Base-by-base conservation (phyloP, 1,284 basidiomycete species). In the Sanguinoderma infundibulare region DNA sequence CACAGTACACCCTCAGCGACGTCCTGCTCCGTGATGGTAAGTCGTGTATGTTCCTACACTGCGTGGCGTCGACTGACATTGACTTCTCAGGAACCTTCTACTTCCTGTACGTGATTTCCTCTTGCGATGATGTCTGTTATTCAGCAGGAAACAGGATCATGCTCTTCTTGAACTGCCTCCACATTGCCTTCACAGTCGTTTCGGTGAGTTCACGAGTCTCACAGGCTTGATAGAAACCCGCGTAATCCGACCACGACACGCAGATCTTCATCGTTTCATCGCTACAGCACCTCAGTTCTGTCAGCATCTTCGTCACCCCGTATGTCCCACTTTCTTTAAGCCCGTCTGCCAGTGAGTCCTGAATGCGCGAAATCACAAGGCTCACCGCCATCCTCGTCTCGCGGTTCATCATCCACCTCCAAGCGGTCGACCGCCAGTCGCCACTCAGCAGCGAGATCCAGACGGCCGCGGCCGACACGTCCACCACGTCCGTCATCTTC, bases 81-180 rank as follows among this genome's bases (percentile, higher is more conserved):
- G n/a, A n/a, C n/a, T n/a, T n/a, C n/a, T n/a, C n/a, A 55, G 54
- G 54, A 14, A 55, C 42, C 22, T 7, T 55, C 4, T 55, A 55
- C 54, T 55, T 55, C 22, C 7, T 55, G 54, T 55, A 47, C 22
- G 54, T n/a, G 22, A 30, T 12, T 32, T n/a, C n/a, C n/a, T n/a
- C n/a, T n/a, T n/a, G n/a, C n/a, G n/a, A n/a, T n/a, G n/a, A n/a
- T n/a, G n/a, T n/a, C n/a, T n/a, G n/a, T n/a, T n/a, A n/a, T n/a
- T n/a, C n/a, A n/a, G 46, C 17, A 4, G 5, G 3, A 14, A 10
- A 3, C 28, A 55, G 54, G 14, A 20, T 46, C 17, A 34, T 55
- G 30, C 44, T 55, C 14, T 4, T 55, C 20, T 32, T 55, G 14
- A 55, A 55, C 42, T 24, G 32, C 54, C 15, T 55, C 3, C 54